phyloP scores from a whole-genome alignment of 2,329 filamentous ascomycete species.

The Xylariaceae sp. region DNA sequence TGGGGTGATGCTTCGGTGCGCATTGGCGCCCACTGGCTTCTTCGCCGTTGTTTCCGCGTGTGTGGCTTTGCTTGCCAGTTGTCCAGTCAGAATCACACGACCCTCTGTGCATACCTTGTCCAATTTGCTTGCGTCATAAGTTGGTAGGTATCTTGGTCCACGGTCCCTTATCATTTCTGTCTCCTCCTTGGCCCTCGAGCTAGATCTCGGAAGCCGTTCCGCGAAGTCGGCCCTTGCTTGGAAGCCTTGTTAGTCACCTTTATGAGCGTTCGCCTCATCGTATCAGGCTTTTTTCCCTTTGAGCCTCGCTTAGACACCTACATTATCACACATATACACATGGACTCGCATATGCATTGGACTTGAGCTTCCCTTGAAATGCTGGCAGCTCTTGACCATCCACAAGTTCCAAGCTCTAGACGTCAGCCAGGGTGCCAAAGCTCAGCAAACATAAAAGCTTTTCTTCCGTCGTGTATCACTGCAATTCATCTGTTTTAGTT shows the following conservation, averaged over 20 bases:
- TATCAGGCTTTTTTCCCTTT: constrained; percentile 10
- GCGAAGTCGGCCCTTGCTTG: constrained; percentile 2
- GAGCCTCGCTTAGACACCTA: constrained; percentile 12
- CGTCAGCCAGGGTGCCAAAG: neutral
- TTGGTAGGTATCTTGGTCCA: neutral
- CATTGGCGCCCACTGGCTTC: constrained; percentile 4
- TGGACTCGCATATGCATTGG: neutral
- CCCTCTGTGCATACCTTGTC: neutral
- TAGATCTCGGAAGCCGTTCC: constrained; percentile 15
- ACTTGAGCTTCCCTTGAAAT: constrained; percentile 3
- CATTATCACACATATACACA: neutral
- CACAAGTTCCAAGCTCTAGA: constrained; percentile 2
- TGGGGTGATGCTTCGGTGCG: neutral
- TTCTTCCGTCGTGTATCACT: constrained; percentile 7
- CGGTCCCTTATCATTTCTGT: constrained; percentile 1
- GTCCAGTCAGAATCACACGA: constrained; percentile 8
- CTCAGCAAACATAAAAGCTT: constrained; percentile 1
- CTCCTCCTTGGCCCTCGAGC: neutral
- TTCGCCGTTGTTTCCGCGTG: constrained; percentile 3
- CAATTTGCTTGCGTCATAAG: neutral
- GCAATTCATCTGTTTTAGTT: constrained; percentile 1
- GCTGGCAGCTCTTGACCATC: neutral
- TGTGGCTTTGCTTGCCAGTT: constrained; percentile 17
- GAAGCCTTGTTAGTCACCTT: constrained; percentile 4
- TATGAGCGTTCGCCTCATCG: constrained; percentile 14